Base-by-base conservation (phyloP, 2,329 filamentous ascomycete species). In the Intubia oerlemansii region DNA sequence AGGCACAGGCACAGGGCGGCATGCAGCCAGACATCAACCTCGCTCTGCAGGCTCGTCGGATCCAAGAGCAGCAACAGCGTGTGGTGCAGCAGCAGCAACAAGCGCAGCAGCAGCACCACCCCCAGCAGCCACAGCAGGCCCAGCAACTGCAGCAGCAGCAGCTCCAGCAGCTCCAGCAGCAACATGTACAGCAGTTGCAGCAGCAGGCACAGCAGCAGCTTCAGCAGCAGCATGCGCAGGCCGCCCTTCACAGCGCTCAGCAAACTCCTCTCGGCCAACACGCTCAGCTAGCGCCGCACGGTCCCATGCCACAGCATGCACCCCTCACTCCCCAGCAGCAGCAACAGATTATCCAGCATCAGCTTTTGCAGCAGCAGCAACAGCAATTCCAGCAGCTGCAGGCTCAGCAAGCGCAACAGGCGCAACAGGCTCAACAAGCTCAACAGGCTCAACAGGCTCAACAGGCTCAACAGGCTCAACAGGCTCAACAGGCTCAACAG, bases 131-230 rank as follows among this genome's bases (percentile, higher is more conserved):
- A 35, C 65, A 70, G 39, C 59, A 72, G 7, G 67, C 75, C 39
- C 65, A 70, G 24, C 43, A 69, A 75, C 41, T 72, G 39, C 57
- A 64, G 17, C 66, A 70, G 40, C 67, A 72, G 39, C 56, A 64
- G 7, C 39, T 37, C 8, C 40, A 46, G 17, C 45, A 44, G 24
- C 50, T 50, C 13, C 30, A 40, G 17, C 63, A 61, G 32, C 62
- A 65, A 40, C 57, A 59, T 5, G 34, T 36, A 12, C 33, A 30
- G 9, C 54, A 64, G 37, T 51, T 63, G 40, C 54, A 57, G 17
- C 64, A 62, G 34, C 61, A 64, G 41, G 57, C 59, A 1, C 33
- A 29, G 8, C 13, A 20, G 2, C 32, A 22, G 10, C n/a, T n/a
- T n/a, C n/a, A n/a, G n/a, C n/a, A n/a, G n/a, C n/a, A n/a, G n/a